A percentile compares a stretch with the other conserved stretches of the same genome.
phyloP scores from a whole-genome alignment of 768 basidiomycete species.

The Dentipellis fragilis region DNA sequence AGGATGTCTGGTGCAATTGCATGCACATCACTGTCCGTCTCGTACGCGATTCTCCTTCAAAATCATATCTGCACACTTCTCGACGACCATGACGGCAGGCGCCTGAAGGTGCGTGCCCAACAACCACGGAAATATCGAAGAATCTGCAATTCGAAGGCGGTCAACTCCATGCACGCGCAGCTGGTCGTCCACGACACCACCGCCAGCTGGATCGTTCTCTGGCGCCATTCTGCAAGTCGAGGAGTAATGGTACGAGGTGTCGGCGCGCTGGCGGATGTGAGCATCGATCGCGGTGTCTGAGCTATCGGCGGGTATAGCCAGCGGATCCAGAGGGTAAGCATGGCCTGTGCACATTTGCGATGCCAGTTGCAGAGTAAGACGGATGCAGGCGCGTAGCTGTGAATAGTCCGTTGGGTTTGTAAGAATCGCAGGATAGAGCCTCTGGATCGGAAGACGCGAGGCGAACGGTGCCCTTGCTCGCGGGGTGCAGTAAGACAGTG shows the following conservation, averaged over 20 bases:
- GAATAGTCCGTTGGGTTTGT: neutral
- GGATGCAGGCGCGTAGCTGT: neutral
- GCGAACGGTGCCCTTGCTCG: neutral
- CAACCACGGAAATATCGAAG: neutral
- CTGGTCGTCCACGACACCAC: neutral
- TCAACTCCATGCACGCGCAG: neutral
- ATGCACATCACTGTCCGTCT: neutral
- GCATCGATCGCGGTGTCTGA: neutral
- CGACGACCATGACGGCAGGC: neutral
- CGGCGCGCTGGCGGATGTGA: neutral
- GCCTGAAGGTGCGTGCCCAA: neutral
- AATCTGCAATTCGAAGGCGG: neutral
- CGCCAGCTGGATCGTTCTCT: neutral
- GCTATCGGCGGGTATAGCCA: neutral
- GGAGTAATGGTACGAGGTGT: neutral
- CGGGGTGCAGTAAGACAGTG: neutral
- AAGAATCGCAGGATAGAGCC: neutral
- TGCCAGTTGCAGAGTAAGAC: neutral
- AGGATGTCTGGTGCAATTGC: no score
- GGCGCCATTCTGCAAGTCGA: neutral
- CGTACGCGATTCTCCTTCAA: neutral
- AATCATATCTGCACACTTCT: neutral
- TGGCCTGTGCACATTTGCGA: neutral
- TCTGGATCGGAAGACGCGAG: neutral
- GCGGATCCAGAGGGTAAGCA: neutral